Base-by-base conservation (phyloP, 495 filamentous ascomycete genomes). In the Penicillium bialowiezense region DNA sequence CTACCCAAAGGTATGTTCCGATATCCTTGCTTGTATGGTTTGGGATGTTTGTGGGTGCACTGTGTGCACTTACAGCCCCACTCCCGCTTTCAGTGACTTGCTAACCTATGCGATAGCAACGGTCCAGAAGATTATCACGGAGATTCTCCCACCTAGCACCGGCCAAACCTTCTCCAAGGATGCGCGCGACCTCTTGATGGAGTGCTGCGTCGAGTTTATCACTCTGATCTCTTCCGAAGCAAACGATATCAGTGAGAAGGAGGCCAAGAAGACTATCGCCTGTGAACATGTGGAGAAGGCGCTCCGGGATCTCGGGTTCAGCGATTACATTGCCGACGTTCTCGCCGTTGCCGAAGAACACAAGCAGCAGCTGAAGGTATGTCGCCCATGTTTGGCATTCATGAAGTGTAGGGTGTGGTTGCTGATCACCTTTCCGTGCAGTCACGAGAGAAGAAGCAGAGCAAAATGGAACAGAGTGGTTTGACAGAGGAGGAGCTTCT, bases 141-240 rank as follows among this genome's bases (percentile, higher is more conserved):
- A 98, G 65, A 97, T 98, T 60, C 79, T 98, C 3, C 82, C 88
- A 6, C 64, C 84, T 1, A 82, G 84, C 24, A 74, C 75, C 47
- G 86, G 83, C 42, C 74, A 88, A 34, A 81, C 79, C 3, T 97
- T 97, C 64, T 87, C 89, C 19, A 95, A 92, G 70, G 93, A 98
- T 57, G 90, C 93, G 2, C 84, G 95, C 41, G 93, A 98, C 59
- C 76, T 97, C 4, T 80, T 98, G 35, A 97, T 97, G 71, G 93
- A 97, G 70, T 97, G 92, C 76, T 98, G 95, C 64, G 93, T 97
- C 53, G 93, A 98, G 64, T 98, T 97, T 74, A 97, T 98, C 67
- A 97, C 95, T 8, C 79, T 98, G 46, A 88, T 98, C 46, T 96
- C 91, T 19, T 93, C 89, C 29, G 91, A 98, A 72, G 95, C 93